phyloP scores from a whole-genome alignment of 2,329 filamentous ascomycete species.

The Penicillium freii region DNA sequence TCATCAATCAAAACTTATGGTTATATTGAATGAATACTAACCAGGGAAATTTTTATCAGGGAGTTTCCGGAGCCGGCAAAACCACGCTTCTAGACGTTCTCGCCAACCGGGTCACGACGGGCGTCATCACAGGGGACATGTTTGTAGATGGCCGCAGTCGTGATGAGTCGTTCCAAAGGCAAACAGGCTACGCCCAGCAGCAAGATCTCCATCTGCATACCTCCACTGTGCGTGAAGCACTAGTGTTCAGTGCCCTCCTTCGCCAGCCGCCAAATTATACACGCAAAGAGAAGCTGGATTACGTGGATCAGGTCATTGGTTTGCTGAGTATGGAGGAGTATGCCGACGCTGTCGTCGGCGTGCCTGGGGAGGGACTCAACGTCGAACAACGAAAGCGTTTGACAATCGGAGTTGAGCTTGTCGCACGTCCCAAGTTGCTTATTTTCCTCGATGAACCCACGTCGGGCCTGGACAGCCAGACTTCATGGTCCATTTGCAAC shows the following conservation, averaged over 20 bases:
- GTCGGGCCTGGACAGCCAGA: too few species aligned
- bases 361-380: too few species aligned
- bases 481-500: too few species aligned
- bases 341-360: too few species aligned
- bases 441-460: too few species aligned
- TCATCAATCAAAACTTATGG: too few species aligned
- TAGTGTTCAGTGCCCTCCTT: neutral
- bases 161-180: conserved; percentile 47
- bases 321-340: too few species aligned
- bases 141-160: conserved; percentile 65
- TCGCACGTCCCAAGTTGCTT: too few species aligned
- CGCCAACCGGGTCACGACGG: conserved; percentile 77
- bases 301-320: too few species aligned
- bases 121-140: conserved; percentile 81
- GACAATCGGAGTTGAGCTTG: too few species aligned
- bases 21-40: neutral
- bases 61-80: conserved; percentile 83
- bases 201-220: conserved; percentile 72
- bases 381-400: too few species aligned
- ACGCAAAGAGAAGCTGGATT: neutral
- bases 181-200: conserved; percentile 49
- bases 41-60: conserved; percentile 30
- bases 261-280: neutral
- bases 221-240: neutral
- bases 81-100: conserved; percentile 82